phyloP scores from a whole-genome alignment of 805 yeast genomes.

The Yarrowia divulgata region DNA sequence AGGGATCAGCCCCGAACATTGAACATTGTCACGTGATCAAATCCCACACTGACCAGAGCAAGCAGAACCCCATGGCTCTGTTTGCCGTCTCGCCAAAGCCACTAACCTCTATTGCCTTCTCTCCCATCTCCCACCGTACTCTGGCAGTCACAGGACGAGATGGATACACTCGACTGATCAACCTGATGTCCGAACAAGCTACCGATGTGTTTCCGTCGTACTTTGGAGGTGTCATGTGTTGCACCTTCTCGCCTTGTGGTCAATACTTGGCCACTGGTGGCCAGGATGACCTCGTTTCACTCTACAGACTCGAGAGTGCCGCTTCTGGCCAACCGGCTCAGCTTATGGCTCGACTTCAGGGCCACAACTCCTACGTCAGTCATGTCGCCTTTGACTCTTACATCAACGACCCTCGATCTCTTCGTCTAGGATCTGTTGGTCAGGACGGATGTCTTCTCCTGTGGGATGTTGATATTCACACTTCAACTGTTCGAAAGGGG shows the following conservation, averaged over 20 bases:
- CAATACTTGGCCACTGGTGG: conserved; percentile 58
- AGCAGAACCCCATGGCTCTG: conserved; percentile 62
- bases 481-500: conserved; percentile 46
- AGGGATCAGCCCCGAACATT: neutral
- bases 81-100: conserved; percentile 68
- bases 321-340: neutral
- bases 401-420: conserved; percentile 51
- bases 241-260: conserved; percentile 65
- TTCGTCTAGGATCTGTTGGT: conserved; percentile 62
- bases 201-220: conserved; percentile 67
- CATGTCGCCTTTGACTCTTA: conserved; percentile 56
- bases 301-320: conserved; percentile 52
- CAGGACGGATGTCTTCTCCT: conserved; percentile 61
- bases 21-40: conserved; percentile 35
- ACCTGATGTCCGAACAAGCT: conserved; percentile 55
- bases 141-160: conserved; percentile 61
- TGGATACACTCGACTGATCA: conserved; percentile 67
- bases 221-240: conserved; percentile 67
- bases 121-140: conserved; percentile 51
- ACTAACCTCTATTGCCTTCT: conserved; percentile 57
- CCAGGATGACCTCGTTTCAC: conserved; percentile 59
- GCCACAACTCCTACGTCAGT: conserved; percentile 62
- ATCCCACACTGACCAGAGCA: conserved; percentile 35
- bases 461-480: conserved; percentile 63
- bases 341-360: conserved; percentile 54